Evolutionary conservation across 352 stramenopile genomes (phyloP).

Genomic region (Globisporangium cystogenes): DNA sequence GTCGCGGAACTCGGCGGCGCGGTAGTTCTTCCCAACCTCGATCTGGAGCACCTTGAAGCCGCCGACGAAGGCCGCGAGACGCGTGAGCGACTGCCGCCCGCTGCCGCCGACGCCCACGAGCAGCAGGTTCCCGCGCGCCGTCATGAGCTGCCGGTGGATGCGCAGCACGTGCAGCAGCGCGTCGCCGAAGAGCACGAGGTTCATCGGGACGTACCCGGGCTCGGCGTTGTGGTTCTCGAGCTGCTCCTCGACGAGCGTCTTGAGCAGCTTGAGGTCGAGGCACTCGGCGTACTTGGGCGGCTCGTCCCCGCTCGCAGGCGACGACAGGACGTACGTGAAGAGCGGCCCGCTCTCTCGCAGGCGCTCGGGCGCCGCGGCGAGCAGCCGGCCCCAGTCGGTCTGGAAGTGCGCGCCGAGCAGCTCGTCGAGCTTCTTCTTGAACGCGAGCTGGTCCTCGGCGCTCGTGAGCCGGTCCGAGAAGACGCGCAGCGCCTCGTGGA

Average conservation of each 20-base stretch:
- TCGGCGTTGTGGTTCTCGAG: conserved; percentile 91
- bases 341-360: conserved; percentile 77
- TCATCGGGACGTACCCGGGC: conserved; percentile 84
- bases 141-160: conserved; percentile 89
- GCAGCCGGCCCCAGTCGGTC: conserved; percentile 64
- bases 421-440: conserved; percentile 85
- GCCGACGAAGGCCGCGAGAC: conserved; percentile 86
- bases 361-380: conserved; percentile 49
- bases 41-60: conserved; percentile 90
- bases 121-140: conserved; percentile 86
- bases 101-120: conserved; percentile 90
- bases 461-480: conserved; percentile 91
- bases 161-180: conserved; percentile 88
- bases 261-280: conserved; percentile 82
- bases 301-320: conserved; percentile 20
- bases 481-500: conserved; percentile 87
- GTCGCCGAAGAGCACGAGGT: conserved; percentile 90
- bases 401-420: conserved; percentile 72
- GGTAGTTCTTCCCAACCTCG: conserved; percentile 94
- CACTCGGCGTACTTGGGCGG: conserved; percentile 69
- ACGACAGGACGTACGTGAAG: conserved; percentile 79
- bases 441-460: conserved; percentile 82
- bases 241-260: conserved; percentile 87
- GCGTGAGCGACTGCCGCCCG: conserved; percentile 85
- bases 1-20: conserved; percentile 88